Conservation (phyloP, 1,139 yeast genomes). For the Candida sp. region DNA sequence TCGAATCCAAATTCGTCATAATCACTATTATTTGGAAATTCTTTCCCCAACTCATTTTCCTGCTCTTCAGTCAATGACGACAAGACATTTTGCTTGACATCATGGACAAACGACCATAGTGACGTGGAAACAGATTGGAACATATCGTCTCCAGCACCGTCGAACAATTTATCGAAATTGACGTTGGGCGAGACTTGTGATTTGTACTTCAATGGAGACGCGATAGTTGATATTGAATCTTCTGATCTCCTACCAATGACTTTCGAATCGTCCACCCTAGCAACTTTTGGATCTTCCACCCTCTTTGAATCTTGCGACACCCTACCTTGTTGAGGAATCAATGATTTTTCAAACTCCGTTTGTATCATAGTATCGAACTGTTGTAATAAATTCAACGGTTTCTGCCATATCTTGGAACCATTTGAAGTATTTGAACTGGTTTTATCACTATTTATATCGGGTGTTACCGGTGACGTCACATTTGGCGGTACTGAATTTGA, state of each 20-base stretch:
- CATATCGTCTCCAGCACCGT: conserved; percentile 27
- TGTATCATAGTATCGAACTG: conserved; percentile 68
- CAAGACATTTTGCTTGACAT: conserved; percentile 36
- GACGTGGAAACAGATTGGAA: conserved; percentile 41
- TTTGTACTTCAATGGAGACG: conserved; percentile 24
- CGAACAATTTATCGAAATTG: conserved; percentile 6
- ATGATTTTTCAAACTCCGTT: conserved; percentile 59
- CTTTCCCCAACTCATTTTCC: conserved; percentile 3
- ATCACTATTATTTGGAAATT: conserved; percentile 3
- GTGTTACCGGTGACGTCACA: neutral
- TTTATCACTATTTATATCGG: neutral
- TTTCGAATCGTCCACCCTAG: neutral
- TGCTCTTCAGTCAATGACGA: conserved; percentile 33
- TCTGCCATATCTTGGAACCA: conserved; percentile 38
- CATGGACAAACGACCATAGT: conserved; percentile 46
- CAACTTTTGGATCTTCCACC: neutral
- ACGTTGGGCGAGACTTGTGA: conserved; percentile 8
- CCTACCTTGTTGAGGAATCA: conserved; percentile 12
- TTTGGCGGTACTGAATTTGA: conserved; percentile 1
- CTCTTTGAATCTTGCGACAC: too few relatives aligned
- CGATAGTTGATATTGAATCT: conserved; percentile 23
- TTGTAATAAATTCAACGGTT: conserved; percentile 61
- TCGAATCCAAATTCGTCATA: conserved; percentile 8
- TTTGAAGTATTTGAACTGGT: conserved; percentile 5
- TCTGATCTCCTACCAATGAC: conserved; percentile 15